phyloP scores from a whole-genome alignment of 2,329 filamentous ascomycete genomes.

The Fusarium piperis region DNA sequence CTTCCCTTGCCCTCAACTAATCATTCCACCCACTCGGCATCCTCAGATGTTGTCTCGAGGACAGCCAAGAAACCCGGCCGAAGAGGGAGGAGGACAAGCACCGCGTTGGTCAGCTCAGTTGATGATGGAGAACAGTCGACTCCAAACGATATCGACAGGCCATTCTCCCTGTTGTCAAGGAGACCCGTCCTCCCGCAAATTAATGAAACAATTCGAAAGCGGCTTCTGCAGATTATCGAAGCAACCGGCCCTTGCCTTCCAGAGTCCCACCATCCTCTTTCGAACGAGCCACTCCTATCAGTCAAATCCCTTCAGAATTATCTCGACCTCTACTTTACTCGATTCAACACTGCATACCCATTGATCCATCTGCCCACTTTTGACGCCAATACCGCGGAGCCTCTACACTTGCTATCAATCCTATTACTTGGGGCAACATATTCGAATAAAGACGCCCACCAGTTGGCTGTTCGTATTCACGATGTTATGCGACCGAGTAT shows the following conservation, averaged over 20 bases:
- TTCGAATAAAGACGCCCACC: constrained; percentile 65
- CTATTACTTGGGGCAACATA: constrained; percentile 71
- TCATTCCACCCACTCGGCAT: background rate
- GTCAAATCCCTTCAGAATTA: constrained; percentile 63
- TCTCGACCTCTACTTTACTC: constrained; percentile 67
- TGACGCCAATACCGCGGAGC: constrained; percentile 58
- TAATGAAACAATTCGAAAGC: constrained; percentile 46
- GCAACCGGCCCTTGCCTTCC: constrained; percentile 58
- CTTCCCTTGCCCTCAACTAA: background rate
- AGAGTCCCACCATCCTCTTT: constrained; percentile 46
- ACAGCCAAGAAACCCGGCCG: background rate
- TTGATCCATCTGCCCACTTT: constrained; percentile 68
- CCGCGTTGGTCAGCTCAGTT: background rate
- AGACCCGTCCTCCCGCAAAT: constrained; percentile 43
- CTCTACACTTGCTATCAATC: constrained; percentile 63
- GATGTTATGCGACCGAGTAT: constrained; percentile 68
- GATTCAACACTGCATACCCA: constrained; percentile 69
- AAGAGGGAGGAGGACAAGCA: background rate
- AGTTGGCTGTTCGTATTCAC: constrained; percentile 69
- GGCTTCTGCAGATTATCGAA: constrained; percentile 62
- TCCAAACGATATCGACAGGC: constrained; percentile 41
- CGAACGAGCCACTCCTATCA: constrained; percentile 62
- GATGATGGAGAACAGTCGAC: background rate
- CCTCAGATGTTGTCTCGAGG: background rate
- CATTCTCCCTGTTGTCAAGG: constrained; percentile 38